These are phyloP conservation scores for Ogataea paradorogensis DNA, from an alignment of 805 yeast genomes.

Conservation along the genomic window DNA sequence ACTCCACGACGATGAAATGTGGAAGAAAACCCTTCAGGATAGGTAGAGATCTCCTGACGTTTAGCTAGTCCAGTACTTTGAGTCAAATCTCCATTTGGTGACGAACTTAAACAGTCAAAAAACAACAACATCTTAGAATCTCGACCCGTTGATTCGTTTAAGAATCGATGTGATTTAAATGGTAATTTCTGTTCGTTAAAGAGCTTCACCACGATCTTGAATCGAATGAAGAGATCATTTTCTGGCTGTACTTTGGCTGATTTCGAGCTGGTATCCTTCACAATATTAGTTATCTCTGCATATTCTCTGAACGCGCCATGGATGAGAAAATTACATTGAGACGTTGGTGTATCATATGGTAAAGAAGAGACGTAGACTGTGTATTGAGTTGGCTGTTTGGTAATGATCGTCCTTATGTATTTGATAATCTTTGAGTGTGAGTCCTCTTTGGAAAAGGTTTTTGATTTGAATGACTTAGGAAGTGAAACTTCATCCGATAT, in stretches of 20 bases:
- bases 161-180: slow-evolving; percentile 28
- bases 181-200: slow-evolving; percentile 28
- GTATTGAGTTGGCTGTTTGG: slow-evolving; percentile 26
- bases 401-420: slow-evolving; percentile 28
- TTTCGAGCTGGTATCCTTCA: slow-evolving; percentile 22
- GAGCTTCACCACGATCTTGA: slow-evolving; percentile 25
- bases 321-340: slow-evolving; percentile 25
- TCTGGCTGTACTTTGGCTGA: slow-evolving; percentile 24
- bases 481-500: slow-evolving; percentile 2
- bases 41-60: slow-evolving; percentile 29
- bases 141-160: slow-evolving; percentile 28
- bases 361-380: slow-evolving; percentile 29
- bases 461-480: slow-evolving; percentile 1
- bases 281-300: slow-evolving; percentile 25
- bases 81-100: slow-evolving; percentile 19
- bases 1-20: slow-evolving; percentile 47
- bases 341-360: slow-evolving; percentile 28
- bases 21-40: slow-evolving; percentile 50
- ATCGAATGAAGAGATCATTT: slow-evolving; percentile 28
- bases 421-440: slow-evolving; percentile 17
- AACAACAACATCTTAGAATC: slow-evolving; percentile 34
- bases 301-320: slow-evolving; percentile 25
- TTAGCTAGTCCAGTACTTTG: slow-evolving; percentile 8
- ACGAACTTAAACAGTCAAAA: slow-evolving; percentile 26
- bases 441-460: slow-evolving; percentile 1